Evolutionary conservation across 352 stramenopile species (phyloP).

Genomic region (Paralagenidium karlingii): DNA sequence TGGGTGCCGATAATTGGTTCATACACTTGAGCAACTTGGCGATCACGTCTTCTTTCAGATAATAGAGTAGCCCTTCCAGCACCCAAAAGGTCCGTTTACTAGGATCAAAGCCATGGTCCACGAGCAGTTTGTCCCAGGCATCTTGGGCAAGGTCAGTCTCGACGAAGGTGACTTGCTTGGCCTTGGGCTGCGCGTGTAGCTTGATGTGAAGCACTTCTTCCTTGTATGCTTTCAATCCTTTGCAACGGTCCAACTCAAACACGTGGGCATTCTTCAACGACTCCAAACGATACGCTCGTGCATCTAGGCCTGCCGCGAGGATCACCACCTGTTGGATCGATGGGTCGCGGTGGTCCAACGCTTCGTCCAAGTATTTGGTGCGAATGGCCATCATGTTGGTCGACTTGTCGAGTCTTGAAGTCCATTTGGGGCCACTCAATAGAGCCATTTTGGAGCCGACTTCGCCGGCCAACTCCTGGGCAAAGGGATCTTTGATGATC

Average conservation of each 20-base stretch:
- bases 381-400: conserved; percentile 24
- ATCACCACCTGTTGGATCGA: conserved; percentile 40
- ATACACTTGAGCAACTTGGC: conserved; percentile 33
- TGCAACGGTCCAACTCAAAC: conserved; percentile 32
- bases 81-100: conserved; percentile 37
- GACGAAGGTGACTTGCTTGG: conserved; percentile 21
- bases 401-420: neutral
- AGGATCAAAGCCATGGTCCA: conserved; percentile 22
- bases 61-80: conserved; percentile 38
- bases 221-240: conserved; percentile 32
- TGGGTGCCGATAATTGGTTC: conserved; percentile 24
- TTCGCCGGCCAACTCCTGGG: conserved; percentile 25
- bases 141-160: conserved; percentile 36
- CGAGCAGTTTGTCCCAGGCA: conserved; percentile 23
- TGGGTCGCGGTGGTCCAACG: conserved; percentile 15
- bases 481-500: conserved; percentile 27
- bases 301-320: conserved; percentile 31
- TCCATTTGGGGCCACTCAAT: conserved; percentile 5
- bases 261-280: conserved; percentile 22
- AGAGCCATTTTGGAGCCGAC: too few relatives aligned
- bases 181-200: conserved; percentile 15
- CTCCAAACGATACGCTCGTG: conserved; percentile 29
- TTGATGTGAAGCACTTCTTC: conserved; percentile 15
- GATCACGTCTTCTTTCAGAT: conserved; percentile 20
- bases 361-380: conserved; percentile 38